These are phyloP conservation scores for Gracilaria gracilis DNA, from an alignment of 23 red algal species.

Conservation along the genomic window DNA sequence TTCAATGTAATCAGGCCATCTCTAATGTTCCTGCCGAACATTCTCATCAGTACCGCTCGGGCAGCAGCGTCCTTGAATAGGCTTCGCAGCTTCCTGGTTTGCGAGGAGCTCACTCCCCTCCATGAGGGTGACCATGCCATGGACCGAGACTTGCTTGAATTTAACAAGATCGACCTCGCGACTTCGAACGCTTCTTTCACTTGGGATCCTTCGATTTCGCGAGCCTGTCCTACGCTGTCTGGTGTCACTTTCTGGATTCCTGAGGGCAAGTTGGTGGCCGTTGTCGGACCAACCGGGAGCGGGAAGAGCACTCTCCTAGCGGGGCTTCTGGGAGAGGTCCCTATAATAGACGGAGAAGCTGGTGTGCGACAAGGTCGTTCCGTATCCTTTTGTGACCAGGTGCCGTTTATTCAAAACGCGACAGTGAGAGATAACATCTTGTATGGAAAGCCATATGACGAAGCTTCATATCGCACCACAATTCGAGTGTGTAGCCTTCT, in stretches of 20 bases:
- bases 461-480: constrained; percentile 38
- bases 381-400: constrained; percentile 81
- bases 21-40: constrained; percentile 76
- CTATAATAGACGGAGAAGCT: constrained; percentile 59
- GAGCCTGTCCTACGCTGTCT: constrained; percentile 27
- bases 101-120: constrained; percentile 50
- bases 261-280: constrained; percentile 62
- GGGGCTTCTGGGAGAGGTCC: constrained; percentile 75
- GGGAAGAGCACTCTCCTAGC: constrained; percentile 84
- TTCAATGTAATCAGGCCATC: constrained; percentile 83
- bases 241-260: constrained; percentile 59
- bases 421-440: constrained; percentile 83
- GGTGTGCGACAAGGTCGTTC: constrained; percentile 47
- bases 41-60: constrained; percentile 57
- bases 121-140: constrained; percentile 27
- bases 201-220: constrained; percentile 62
- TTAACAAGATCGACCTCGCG: constrained; percentile 34
- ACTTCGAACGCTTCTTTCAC: constrained; percentile 60
- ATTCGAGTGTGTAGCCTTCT: constrained; percentile 51
- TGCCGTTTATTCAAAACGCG: constrained; percentile 84
- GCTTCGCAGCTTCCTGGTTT: constrained; percentile 64
- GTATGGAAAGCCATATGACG: constrained; percentile 78
- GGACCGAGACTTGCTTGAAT: constrained; percentile 16
- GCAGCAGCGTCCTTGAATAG: constrained; percentile 67
- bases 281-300: constrained; percentile 76